Conservation (phyloP, 768 basidiomycete genomes). For the Cystofilobasidium capitatum region DNA sequence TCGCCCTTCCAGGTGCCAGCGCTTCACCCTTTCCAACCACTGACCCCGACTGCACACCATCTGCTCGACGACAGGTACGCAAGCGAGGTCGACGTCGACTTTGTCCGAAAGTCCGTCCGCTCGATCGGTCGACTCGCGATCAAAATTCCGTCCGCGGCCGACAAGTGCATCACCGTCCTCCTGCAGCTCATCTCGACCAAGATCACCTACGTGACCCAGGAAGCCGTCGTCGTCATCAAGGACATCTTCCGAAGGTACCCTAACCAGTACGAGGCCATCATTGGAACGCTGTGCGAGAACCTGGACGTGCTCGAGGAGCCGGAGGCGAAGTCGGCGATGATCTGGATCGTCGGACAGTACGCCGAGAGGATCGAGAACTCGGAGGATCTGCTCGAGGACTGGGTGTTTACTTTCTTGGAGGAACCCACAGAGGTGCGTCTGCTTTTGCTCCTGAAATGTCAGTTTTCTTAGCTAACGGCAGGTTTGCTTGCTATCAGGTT, state of each 20-base stretch:
- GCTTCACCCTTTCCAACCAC: too few species aligned
- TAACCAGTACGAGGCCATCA: slow-evolving; percentile 89
- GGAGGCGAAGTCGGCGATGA: slow-evolving; percentile 92
- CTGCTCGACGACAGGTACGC: slow-evolving; percentile 57
- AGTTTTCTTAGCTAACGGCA: not conserved
- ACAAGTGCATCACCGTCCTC: slow-evolving; percentile 87
- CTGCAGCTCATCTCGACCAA: slow-evolving; percentile 85
- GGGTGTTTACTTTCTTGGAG: slow-evolving; percentile 77
- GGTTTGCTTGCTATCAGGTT: slow-evolving; percentile 49
- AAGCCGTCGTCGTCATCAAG: slow-evolving; percentile 99
- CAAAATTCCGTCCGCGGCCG: slow-evolving; percentile 84
- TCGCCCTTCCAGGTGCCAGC: not conserved
- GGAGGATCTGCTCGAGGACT: slow-evolving; percentile 87
- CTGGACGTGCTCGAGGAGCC: slow-evolving; percentile 96
- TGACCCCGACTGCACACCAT: not conserved
- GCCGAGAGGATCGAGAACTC: slow-evolving; percentile 94
- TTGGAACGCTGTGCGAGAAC: slow-evolving; percentile 86
- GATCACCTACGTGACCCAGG: slow-evolving; percentile 95
- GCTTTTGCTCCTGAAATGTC: not conserved
- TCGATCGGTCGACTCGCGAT: slow-evolving; percentile 94
- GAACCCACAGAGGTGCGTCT: slow-evolving; percentile 77
- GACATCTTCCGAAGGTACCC: slow-evolving; percentile 98
- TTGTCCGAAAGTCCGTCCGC: slow-evolving; percentile 86
- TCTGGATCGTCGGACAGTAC: slow-evolving; percentile 99
- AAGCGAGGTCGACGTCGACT: slow-evolving; percentile 96